Evolutionary conservation across 257 asterid genomes (phyloP).

Genomic region (Echium plantagineum): DNA sequence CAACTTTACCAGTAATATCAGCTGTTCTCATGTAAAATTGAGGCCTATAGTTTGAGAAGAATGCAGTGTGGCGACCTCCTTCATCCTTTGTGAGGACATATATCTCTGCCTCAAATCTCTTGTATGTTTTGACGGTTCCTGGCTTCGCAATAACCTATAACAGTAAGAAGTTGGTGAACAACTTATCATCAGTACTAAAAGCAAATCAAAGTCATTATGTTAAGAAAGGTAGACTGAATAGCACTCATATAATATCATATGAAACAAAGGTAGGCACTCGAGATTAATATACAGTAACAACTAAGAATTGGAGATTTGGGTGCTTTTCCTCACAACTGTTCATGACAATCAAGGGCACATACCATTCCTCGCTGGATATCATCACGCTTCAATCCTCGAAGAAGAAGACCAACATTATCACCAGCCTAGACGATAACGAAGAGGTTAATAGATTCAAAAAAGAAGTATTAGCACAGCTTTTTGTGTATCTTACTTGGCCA

Average conservation of each 20-base stretch:
- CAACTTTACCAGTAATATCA: conserved; percentile 90
- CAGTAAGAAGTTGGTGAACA: conserved; percentile 4
- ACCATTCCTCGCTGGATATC: conserved; percentile 86
- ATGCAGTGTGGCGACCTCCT: conserved; percentile 99
- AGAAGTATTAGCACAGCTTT: no score
- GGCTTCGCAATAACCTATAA: conserved; percentile 89
- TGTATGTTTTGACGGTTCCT: conserved; percentile 64
- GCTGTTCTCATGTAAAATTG: conserved; percentile 98
- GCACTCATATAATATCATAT: no score
- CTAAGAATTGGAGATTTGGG: no score
- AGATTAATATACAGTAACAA: no score
- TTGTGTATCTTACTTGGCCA: no score
- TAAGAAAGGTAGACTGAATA: no score
- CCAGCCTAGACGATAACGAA: conserved; percentile 35
- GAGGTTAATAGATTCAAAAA: no score
- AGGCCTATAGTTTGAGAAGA: conserved; percentile 88
- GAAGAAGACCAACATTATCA: conserved; percentile 93
- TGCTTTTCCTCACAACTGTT: no score
- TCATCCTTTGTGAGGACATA: conserved; percentile 97
- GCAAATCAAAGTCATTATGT: no score
- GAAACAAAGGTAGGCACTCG: no score
- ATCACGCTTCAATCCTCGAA: conserved; percentile 93
- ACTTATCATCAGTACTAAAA: no score
- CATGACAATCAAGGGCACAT: no score
- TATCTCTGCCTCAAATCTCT: conserved; percentile 92